A percentile compares a stretch with the other conserved stretches of the same genome.
phyloP scores from a whole-genome alignment of 352 stramenopile species.

The Pythium pyrilobum region DNA sequence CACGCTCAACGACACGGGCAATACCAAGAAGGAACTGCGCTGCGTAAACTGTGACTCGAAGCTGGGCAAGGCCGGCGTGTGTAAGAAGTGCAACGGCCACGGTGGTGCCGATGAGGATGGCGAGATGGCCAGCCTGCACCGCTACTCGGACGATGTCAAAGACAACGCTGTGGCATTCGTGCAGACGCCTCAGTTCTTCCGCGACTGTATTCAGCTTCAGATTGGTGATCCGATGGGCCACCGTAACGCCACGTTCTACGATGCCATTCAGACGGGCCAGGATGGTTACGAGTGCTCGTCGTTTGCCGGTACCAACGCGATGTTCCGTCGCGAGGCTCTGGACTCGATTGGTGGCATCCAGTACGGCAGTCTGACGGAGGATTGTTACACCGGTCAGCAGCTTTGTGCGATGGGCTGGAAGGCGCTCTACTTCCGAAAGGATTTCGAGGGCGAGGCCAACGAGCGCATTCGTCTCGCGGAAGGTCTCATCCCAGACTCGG shows the following conservation, averaged over 20 bases:
- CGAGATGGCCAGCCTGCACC: constrained; percentile 18
- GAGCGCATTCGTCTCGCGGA: constrained; percentile 41
- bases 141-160: constrained; percentile 34
- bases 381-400: constrained; percentile 39
- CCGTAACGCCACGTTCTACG: constrained; percentile 42
- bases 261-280: constrained; percentile 40
- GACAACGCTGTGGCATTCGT: constrained; percentile 43
- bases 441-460: constrained; percentile 38
- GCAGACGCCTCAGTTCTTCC: constrained; percentile 45
- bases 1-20: constrained; percentile 22
- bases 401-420: constrained; percentile 40
- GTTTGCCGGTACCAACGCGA: constrained; percentile 48
- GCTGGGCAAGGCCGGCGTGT: constrained; percentile 25
- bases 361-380: constrained; percentile 47
- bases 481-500: constrained; percentile 36
- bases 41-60: constrained; percentile 28
- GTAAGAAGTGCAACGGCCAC: constrained; percentile 28
- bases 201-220: constrained; percentile 34
- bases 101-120: constrained; percentile 14
- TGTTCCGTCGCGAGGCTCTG: constrained; percentile 43
- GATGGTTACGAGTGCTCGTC: constrained; percentile 40
- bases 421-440: constrained; percentile 42
- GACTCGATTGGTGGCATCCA: constrained; percentile 47
- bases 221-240: constrained; percentile 42
- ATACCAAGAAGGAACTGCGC: constrained; percentile 28